Evolutionary conservation across 2,329 filamentous ascomycete genomes (phyloP).

Genomic region (Aciculosporium take): DNA sequence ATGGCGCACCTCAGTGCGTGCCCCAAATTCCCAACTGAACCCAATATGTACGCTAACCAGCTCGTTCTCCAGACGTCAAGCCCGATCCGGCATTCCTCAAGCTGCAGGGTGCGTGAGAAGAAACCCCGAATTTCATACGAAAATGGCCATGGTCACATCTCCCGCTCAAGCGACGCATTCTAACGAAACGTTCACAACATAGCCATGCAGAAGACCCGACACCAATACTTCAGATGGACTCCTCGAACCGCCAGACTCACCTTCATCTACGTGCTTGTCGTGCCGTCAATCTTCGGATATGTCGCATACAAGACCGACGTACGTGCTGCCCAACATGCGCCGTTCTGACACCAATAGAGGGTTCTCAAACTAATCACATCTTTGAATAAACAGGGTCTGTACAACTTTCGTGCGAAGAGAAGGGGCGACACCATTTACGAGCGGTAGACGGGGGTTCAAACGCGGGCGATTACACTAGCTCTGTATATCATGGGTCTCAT

Average conservation of each 20-base stretch:
- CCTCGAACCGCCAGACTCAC: constrained; percentile 66
- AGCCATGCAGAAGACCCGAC: constrained; percentile 76
- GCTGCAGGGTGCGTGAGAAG: constrained; percentile 22
- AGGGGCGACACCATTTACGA: constrained; percentile 74
- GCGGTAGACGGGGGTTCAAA: constrained; percentile 36
- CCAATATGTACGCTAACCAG: constrained; percentile 13
- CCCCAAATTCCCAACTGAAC: not conserved
- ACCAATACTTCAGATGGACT: constrained; percentile 95
- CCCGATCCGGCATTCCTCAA: constrained; percentile 28
- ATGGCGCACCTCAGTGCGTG: constrained; percentile 27
- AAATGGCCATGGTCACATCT: not conserved
- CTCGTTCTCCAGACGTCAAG: constrained; percentile 21
- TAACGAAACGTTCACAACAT: constrained; percentile 15
- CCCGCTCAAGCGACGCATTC: constrained; percentile 1
- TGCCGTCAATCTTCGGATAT: constrained; percentile 58
- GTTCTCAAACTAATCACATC: constrained; percentile 10
- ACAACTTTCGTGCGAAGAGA: constrained; percentile 71
- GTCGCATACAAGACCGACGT: constrained; percentile 75
- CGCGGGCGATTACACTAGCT: constrained; percentile 7
- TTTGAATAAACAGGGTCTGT: constrained; percentile 58
- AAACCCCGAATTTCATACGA: not conserved
- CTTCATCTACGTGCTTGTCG: constrained; percentile 58
- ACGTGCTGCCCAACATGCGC: constrained; percentile 28
- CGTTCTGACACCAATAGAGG: not conserved
- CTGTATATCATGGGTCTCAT: constrained; percentile 27